These are phyloP conservation scores for Logfia minima DNA, from an alignment of 129 eudicot genomes.

Conservation along the genomic window DNA sequence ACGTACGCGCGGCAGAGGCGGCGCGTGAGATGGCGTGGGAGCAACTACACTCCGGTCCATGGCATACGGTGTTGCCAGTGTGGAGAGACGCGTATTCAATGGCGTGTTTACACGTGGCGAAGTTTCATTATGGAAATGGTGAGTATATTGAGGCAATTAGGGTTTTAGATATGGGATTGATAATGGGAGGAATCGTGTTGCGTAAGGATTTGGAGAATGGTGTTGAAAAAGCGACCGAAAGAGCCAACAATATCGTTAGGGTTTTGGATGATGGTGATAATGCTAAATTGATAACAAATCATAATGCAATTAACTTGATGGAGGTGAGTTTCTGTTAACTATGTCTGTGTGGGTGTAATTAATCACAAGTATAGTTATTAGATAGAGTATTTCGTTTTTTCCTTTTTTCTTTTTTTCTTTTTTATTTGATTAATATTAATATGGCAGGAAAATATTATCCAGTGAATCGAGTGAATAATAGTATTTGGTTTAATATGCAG, in stretches of 20 bases:
- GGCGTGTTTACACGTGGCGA: constrained; percentile 90
- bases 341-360: not conserved
- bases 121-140: constrained; percentile 35
- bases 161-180: constrained; percentile 85
- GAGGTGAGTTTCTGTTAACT: constrained; percentile 63
- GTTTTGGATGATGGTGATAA: constrained; percentile 14
- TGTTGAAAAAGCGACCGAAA: constrained; percentile 43
- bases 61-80: constrained; percentile 80
- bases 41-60: constrained; percentile 95
- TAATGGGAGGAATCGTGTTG: constrained; percentile 79
- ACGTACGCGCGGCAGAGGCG: constrained; percentile 84
- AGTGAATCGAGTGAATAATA: not conserved
- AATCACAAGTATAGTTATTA: not conserved
- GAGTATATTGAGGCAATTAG: constrained; percentile 57
- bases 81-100: constrained; percentile 97
- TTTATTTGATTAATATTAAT: too few relatives aligned
- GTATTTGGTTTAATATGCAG: too few relatives aligned
- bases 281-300: constrained; percentile 10
- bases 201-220: constrained; percentile 63
- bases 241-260: constrained; percentile 25
- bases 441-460: not conserved
- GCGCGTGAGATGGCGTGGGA: constrained; percentile 99
- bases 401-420: not conserved
- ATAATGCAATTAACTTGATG: constrained; percentile 37
- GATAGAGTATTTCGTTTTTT: not conserved